Conservation (phyloP, 1,284 basidiomycete species). For the Rhodotorula sp. region DNA sequence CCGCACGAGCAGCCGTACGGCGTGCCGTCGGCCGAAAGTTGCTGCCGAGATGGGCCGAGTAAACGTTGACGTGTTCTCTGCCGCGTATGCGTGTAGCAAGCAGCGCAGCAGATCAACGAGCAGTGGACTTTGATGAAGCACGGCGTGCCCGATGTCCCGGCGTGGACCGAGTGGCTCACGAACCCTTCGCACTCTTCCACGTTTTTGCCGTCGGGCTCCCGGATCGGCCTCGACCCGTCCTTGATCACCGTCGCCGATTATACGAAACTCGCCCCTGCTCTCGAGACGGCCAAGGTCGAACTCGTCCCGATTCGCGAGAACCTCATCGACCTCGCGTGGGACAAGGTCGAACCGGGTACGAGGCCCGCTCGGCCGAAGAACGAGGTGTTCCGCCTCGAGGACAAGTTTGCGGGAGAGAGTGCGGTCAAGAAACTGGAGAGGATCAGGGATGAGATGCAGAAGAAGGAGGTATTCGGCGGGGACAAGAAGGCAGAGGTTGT, state of each 20-base stretch:
- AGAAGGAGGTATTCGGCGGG: conserved; percentile 63
- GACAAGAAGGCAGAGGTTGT: conserved; percentile 19
- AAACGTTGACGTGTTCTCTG: too few species aligned
- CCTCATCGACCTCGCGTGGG: conserved; percentile 80
- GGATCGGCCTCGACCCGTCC: conserved; percentile 77
- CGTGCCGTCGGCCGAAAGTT: neutral
- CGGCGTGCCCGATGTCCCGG: conserved; percentile 27
- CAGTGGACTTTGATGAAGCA: conserved; percentile 36
- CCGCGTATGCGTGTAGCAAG: conserved; percentile 22
- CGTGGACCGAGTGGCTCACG: conserved; percentile 36
- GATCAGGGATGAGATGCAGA: conserved; percentile 64
- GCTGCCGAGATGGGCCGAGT: neutral
- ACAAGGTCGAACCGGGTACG: conserved; percentile 52
- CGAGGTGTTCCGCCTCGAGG: conserved; percentile 66
- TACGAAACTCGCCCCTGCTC: conserved; percentile 54
- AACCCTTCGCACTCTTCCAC: conserved; percentile 19
- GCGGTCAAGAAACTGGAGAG: conserved; percentile 65
- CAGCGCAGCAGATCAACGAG: conserved; percentile 22
- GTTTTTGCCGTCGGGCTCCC: conserved; percentile 48
- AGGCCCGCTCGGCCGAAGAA: conserved; percentile 67
- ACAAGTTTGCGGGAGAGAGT: conserved; percentile 68
- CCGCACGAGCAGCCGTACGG: neutral
- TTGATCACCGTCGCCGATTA: conserved; percentile 56
- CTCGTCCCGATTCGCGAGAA: conserved; percentile 69
- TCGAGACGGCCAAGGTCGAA: conserved; percentile 58